phyloP scores from a whole-genome alignment of 768 basidiomycete genomes.

The Mycena floridula region DNA sequence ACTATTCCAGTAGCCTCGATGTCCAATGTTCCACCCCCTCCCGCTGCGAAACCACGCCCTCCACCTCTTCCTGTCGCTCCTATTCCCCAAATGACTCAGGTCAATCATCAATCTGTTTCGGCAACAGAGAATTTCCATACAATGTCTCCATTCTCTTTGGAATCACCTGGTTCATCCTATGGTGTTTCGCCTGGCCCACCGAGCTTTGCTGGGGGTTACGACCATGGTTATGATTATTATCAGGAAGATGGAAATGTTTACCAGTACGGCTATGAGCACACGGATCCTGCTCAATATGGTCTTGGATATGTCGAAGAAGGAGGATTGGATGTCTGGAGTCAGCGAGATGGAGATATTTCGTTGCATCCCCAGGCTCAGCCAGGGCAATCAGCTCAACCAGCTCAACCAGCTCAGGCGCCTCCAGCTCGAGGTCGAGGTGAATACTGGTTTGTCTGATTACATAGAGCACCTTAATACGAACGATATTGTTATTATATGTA shows the following conservation, averaged over 20 bases:
- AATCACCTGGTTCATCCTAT: not conserved
- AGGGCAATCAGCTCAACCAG: not conserved
- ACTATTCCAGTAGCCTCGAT: not conserved
- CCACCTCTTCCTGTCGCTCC: not conserved
- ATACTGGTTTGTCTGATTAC: not conserved
- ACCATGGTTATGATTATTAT: not conserved
- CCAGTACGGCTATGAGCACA: not conserved
- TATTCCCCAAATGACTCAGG: not conserved
- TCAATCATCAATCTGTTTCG: not conserved
- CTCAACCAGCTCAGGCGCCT: not conserved
- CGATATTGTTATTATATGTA: too few species aligned
- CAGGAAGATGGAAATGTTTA: not conserved
- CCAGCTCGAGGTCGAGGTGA: not conserved
- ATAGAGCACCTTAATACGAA: too few species aligned
- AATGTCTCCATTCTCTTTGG: not conserved
- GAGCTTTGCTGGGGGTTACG: not conserved
- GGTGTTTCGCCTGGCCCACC: not conserved
- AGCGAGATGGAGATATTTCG: too few species aligned
- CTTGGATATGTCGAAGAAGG: too few species aligned
- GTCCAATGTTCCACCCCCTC: not conserved
- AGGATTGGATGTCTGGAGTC: too few species aligned
- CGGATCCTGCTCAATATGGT: not conserved
- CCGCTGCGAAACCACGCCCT: not conserved
- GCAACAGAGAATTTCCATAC: not conserved
- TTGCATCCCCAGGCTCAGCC: not conserved